Evolutionary conservation across 163 green algal genomes (phyloP).

Genomic region (Scenedesmus sp.): DNA sequence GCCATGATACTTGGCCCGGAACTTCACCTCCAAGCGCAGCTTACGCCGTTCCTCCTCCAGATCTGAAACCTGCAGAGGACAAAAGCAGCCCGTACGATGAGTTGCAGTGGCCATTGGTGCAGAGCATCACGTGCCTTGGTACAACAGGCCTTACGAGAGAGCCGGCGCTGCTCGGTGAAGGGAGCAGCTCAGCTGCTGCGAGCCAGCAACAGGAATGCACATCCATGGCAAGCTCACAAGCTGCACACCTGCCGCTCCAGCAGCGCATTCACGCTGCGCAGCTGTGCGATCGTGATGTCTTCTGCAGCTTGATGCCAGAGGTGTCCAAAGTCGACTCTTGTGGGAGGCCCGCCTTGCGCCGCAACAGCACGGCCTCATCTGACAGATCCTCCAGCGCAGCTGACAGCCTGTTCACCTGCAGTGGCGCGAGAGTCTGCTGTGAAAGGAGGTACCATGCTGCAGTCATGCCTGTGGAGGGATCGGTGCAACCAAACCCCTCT

Average conservation of each 20-base stretch:
- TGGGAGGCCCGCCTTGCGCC: constrained; percentile 61
- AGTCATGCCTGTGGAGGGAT: background rate
- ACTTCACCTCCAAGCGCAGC: constrained; percentile 77
- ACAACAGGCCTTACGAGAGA: too few species aligned
- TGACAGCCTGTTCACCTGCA: constrained; percentile 66
- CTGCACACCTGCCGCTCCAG: constrained; percentile 76
- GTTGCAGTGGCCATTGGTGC: too few species aligned
- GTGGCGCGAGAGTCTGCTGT: too few species aligned
- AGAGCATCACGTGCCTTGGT: background rate
- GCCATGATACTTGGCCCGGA: constrained; percentile 77
- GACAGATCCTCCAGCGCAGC: constrained; percentile 70
- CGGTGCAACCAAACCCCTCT: background rate
- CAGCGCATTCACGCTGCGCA: constrained; percentile 76
- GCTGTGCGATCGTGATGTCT: constrained; percentile 74
- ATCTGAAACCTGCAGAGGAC: constrained; percentile 64
- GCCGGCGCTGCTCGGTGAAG: too few species aligned
- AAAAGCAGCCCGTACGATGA: background rate
- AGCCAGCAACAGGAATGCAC: background rate
- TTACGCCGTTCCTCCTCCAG: constrained; percentile 83
- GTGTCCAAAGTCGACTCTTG: constrained; percentile 68
- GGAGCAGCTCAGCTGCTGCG: background rate
- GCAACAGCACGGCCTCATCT: constrained; percentile 77
- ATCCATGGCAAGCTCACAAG: background rate
- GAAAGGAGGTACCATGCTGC: too few species aligned
- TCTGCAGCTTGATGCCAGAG: constrained; percentile 71